phyloP scores from a whole-genome alignment of 2,329 filamentous ascomycete genomes.

The Aspergillus hortae region DNA sequence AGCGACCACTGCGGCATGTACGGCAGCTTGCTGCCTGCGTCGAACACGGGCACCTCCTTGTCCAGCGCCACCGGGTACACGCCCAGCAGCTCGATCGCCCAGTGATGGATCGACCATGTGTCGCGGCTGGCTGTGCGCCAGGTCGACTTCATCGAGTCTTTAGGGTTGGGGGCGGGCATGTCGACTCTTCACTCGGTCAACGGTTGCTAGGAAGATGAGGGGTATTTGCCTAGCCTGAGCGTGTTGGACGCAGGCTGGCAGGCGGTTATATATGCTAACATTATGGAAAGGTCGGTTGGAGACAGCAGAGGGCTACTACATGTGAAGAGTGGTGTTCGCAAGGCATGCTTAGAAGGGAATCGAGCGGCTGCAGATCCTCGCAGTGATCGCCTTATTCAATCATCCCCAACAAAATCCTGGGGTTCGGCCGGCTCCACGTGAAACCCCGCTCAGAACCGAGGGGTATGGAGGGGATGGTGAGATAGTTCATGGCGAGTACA shows the following conservation, averaged over 20 bases:
- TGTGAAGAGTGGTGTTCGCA: neutral
- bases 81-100: slow-evolving; percentile 22
- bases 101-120: slow-evolving; percentile 23
- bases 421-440: neutral
- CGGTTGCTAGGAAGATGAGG: neutral
- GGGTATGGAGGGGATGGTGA: neutral
- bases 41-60: slow-evolving; percentile 15
- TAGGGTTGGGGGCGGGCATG: slow-evolving; percentile 14
- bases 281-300: neutral
- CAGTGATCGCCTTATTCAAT: neutral
- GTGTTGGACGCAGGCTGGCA: too few relatives aligned
- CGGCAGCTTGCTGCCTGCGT: slow-evolving; percentile 4
- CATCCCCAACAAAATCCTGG: neutral
- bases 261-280: neutral
- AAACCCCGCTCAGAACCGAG: neutral
- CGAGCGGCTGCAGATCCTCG: neutral
- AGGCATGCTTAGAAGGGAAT: neutral
- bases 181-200: neutral
- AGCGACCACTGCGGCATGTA: slow-evolving; percentile 9
- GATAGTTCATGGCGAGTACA: too few relatives aligned
- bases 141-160: slow-evolving; percentile 32
- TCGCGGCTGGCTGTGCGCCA: slow-evolving; percentile 22
- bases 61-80: slow-evolving; percentile 21
- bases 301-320: neutral
- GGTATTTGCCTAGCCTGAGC: neutral